Conservation (phyloP, 2,329 filamentous ascomycete genomes). For the Laburnicola sp. region DNA sequence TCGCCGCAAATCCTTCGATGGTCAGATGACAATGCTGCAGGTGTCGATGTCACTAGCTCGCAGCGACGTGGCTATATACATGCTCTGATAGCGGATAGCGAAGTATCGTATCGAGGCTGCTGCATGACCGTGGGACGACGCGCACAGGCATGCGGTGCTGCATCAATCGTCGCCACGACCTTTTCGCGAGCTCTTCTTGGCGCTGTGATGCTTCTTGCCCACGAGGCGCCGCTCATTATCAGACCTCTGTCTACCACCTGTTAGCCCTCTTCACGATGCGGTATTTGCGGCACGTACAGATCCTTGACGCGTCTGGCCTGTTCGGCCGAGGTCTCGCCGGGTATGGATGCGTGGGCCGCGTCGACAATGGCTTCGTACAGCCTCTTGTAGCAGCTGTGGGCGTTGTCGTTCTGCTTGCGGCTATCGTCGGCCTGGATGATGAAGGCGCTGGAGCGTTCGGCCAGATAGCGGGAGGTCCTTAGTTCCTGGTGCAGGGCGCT, state of each 20-base stretch:
- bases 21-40: conserved; percentile 8
- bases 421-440: conserved; percentile 67
- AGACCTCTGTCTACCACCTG: conserved; percentile 53
- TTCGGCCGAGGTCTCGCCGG: conserved; percentile 62
- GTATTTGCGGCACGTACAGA: conserved; percentile 49
- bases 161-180: conserved; percentile 41
- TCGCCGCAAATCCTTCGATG: neutral
- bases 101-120: too few species aligned
- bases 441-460: conserved; percentile 56
- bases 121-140: too few species aligned
- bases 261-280: conserved; percentile 25
- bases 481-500: conserved; percentile 57
- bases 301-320: conserved; percentile 59
- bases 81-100: neutral
- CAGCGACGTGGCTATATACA: conserved; percentile 5
- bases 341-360: conserved; percentile 56
- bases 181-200: conserved; percentile 62
- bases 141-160: neutral
- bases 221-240: conserved; percentile 62
- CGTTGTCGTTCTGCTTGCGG: conserved; percentile 64
- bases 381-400: conserved; percentile 61
- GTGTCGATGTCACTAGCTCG: neutral
- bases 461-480: conserved; percentile 58
- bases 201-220: conserved; percentile 63
- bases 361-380: conserved; percentile 58